Conservation (phyloP, 257 asterid genomes). For the Penstemon barbatus region DNA sequence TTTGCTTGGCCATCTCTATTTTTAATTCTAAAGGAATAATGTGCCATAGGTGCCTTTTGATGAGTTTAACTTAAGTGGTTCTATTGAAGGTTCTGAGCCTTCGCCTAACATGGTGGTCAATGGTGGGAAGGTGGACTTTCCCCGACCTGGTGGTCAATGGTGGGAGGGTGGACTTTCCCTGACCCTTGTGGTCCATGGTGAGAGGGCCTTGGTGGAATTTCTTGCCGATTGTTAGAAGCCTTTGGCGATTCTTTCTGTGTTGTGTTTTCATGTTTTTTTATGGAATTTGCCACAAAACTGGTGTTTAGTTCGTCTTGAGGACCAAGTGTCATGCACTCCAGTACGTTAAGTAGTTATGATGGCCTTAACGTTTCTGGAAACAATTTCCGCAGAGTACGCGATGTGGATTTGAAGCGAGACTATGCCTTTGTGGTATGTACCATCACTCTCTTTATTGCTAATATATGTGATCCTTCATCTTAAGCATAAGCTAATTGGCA, state of each 20-base stretch:
- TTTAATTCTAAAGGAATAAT: constrained; percentile 43
- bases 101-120: constrained; percentile 35
- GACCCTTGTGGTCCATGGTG: constrained; percentile 30
- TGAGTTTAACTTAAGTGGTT: constrained; percentile 62
- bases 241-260: constrained; percentile 67
- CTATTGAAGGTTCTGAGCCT: constrained; percentile 80
- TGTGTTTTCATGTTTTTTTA: constrained; percentile 64
- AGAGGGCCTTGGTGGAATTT: constrained; percentile 59
- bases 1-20: constrained; percentile 42
- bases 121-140: constrained; percentile 32
- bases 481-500: background rate
- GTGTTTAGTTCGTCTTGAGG: constrained; percentile 74
- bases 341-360: constrained; percentile 62
- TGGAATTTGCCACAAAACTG: constrained; percentile 78
- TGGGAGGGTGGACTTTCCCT: constrained; percentile 58
- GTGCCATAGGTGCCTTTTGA: constrained; percentile 28
- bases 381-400: constrained; percentile 81
- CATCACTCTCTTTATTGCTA: background rate
- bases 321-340: constrained; percentile 60
- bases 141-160: constrained; percentile 49
- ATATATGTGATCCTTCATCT: background rate
- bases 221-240: constrained; percentile 70
- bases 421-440: constrained; percentile 70
- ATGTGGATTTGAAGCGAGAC: constrained; percentile 84
- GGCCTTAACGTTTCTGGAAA: constrained; percentile 87